Base-by-base conservation (phyloP, 2,329 filamentous ascomycete species). In the Dryadomyces quercivorus region DNA sequence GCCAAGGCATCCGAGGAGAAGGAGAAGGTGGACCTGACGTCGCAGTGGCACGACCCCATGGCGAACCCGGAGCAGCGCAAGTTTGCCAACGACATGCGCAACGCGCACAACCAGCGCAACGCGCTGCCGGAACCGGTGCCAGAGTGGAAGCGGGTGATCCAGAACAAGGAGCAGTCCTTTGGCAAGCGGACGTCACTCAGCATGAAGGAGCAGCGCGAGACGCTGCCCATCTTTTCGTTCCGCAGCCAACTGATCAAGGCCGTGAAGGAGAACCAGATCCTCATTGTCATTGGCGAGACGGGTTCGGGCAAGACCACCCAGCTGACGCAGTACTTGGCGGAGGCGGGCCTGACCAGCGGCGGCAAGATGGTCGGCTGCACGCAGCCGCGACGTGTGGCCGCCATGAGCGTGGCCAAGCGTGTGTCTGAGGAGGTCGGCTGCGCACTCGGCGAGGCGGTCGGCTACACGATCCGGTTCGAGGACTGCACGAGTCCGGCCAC, bases 11-110 rank as follows among this genome's bases (percentile, higher is more conserved):
- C 82, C 0, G 85, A 91, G 58, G 85, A 89, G 21, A 82, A 93
- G 58, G 82, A 88, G 59, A 86, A 90, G 63, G 86, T 93, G 36
- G 90, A 97, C 63, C 74, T 98, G 3, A 82, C 85, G 52, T 82
- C 88, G 13, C 90, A 96, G 67, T 98, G 94, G 94, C 86, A 96
- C 56, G 93, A 98, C 66, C 93, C 93, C 0, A 95, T 98, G 91
- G 85, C 89, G 15, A 81, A 84, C 22, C 85, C 88, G 1, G 86
- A 93, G 59, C 82, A 91, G 66, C 80, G 86, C 54, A 85, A 93
- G 60, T 98, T 98, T 69, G 93, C 93, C 1, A 85, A 85, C 60
- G 93, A 97, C 60, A 67, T 97, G 51, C 81, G 88, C 54, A 85
- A 81, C 59, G 76, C 84, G 1, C 81, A 83, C 59, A 72, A 69